These are phyloP conservation scores for Sphenostylis stenocarpa DNA, from an alignment of 306 rosid genomes.

Conservation along the genomic window DNA sequence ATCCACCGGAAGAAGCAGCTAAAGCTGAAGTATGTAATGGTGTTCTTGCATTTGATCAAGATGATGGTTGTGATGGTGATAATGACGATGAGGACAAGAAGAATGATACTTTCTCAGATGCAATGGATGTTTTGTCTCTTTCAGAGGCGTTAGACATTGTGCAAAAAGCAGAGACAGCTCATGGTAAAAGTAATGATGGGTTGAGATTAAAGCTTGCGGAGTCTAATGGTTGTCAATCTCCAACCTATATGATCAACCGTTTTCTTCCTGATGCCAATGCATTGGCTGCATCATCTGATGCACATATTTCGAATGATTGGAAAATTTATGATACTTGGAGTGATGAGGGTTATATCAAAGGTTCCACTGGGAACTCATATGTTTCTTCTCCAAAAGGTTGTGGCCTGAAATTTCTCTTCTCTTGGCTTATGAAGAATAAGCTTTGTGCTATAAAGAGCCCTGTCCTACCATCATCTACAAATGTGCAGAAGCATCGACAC, in stretches of 20 bases:
- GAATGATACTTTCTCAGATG: neutral
- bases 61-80: neutral
- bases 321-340: neutral
- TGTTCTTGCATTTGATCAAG: neutral
- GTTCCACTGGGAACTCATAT: neutral
- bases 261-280: neutral
- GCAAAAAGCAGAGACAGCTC: neutral
- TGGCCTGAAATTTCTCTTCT: neutral
- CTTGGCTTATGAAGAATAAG: neutral
- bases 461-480: neutral
- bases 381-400: neutral
- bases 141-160: neutral
- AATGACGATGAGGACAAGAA: neutral
- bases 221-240: neutral
- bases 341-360: neutral
- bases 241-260: neutral
- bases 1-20: neutral
- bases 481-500: neutral
- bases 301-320: neutral
- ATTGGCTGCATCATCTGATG: neutral
- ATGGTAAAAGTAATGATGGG: neutral
- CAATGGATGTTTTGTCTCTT: neutral
- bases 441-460: neutral
- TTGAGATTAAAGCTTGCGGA: neutral
- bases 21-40: neutral